phyloP scores from a whole-genome alignment of 2,329 filamentous ascomycete genomes.

The Microascus cirrosus region DNA sequence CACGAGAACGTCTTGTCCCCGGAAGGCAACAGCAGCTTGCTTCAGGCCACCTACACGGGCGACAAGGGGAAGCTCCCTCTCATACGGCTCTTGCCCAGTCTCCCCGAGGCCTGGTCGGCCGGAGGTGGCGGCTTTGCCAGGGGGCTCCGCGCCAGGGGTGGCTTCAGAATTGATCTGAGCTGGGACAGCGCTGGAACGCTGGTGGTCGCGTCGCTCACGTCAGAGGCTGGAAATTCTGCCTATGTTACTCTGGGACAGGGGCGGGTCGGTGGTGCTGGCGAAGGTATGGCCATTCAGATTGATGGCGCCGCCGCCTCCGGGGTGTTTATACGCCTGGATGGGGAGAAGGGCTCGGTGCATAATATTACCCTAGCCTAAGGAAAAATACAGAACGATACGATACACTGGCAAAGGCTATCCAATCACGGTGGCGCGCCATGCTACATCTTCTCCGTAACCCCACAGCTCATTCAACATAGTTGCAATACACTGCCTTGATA shows the following conservation, averaged over 20 bases:
- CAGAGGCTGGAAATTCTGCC: slow-evolving; percentile 7
- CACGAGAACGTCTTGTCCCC: slow-evolving; percentile 9
- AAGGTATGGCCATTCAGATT: not conserved
- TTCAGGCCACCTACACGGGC: not conserved
- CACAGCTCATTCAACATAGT: no score
- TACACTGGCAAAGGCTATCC: no score
- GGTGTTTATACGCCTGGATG: not conserved
- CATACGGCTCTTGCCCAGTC: slow-evolving; percentile 13
- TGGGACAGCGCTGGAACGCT: slow-evolving; percentile 10
- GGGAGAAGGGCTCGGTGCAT: not conserved
- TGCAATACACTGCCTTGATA: no score
- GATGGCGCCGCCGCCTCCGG: not conserved
- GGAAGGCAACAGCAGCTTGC: not conserved
- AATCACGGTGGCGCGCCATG: no score
- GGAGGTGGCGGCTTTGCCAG: slow-evolving; percentile 10
- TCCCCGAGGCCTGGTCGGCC: slow-evolving; percentile 2
- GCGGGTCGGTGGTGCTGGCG: not conserved
- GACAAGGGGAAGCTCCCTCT: slow-evolving; percentile 11
- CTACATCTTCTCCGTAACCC: no score
- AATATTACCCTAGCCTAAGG: not conserved
- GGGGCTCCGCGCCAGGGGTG: slow-evolving; percentile 11
- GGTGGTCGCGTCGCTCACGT: slow-evolving; percentile 11
- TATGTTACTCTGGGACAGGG: not conserved
- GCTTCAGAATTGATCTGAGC: slow-evolving; percentile 11
- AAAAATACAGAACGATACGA: no score